Percentiles rank a stretch among this genome's conserved stretches.
Conservation (phyloP, 1,139 yeast genomes). For the Saccharomyces hybrid region DNA sequence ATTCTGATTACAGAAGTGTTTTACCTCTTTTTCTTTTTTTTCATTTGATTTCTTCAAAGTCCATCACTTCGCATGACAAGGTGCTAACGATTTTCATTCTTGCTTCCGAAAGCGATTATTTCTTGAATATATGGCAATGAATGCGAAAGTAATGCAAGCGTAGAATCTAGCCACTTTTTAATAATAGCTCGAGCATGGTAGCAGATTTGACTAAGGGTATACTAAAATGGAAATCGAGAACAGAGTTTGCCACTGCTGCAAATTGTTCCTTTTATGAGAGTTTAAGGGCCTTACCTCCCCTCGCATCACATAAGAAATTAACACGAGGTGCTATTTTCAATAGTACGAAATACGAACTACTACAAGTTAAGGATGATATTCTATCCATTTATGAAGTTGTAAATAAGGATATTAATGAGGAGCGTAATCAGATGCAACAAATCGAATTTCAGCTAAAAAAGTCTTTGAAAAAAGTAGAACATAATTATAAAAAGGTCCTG, state of each 20-base stretch:
- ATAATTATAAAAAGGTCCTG: constrained; percentile 13
- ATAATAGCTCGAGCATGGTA: neutral
- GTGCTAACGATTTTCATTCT: neutral
- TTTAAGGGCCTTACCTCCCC: neutral
- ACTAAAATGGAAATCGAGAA: neutral
- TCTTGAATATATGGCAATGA: neutral
- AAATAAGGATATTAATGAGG: constrained; percentile 20
- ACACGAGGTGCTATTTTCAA: constrained; percentile 18
- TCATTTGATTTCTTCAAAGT: neutral
- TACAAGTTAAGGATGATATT: constrained; percentile 20
- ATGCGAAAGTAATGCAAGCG: neutral
- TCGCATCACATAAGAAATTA: constrained; percentile 4
- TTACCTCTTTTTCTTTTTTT: neutral
- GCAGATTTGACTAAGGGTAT: neutral
- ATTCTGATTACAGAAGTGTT: neutral
- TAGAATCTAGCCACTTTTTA: neutral
- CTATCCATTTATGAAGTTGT: constrained; percentile 15
- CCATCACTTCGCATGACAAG: neutral
- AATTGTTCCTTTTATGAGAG: neutral
- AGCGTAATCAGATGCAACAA: constrained; percentile 19
- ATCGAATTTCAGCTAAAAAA: constrained; percentile 20
- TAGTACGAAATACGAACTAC: constrained; percentile 19
- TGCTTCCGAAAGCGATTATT: neutral
- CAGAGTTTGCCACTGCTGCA: neutral
- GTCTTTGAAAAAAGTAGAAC: constrained; percentile 20